These are phyloP conservation scores for Talaromyces borbonicus DNA, from an alignment of 495 filamentous ascomycete genomes.

Conservation along the genomic window DNA sequence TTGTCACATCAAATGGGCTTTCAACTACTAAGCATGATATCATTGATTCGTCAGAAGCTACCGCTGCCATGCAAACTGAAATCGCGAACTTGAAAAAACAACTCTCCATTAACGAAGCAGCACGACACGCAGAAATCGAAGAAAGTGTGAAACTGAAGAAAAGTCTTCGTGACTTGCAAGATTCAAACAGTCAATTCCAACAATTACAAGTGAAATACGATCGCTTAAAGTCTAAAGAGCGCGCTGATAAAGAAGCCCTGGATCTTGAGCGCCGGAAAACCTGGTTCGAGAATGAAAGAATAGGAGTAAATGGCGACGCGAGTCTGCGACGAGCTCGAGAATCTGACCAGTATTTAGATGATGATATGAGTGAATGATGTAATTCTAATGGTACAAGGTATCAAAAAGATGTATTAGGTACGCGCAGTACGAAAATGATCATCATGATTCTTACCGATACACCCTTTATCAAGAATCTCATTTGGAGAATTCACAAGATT, in stretches of 20 bases:
- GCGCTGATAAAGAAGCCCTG: slow-evolving; percentile 33
- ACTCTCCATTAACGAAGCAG: slow-evolving; percentile 27
- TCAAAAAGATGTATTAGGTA: too few species aligned
- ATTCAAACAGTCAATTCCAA: slow-evolving; percentile 33
- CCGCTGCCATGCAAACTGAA: slow-evolving; percentile 25
- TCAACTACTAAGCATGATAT: slow-evolving; percentile 8
- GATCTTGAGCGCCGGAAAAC: slow-evolving; percentile 30
- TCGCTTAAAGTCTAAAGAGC: slow-evolving; percentile 24
- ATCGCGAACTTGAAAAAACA: slow-evolving; percentile 31
- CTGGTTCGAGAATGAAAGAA: slow-evolving; percentile 39
- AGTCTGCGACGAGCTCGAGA: slow-evolving; percentile 27
- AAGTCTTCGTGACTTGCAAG: slow-evolving; percentile 27
- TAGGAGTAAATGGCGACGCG: slow-evolving; percentile 34
- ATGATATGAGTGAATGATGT: not conserved
- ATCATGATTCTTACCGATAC: too few species aligned
- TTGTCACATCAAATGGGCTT: slow-evolving; percentile 3
- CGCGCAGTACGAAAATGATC: too few species aligned
- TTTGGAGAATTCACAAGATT: too few species aligned
- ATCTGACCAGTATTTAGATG: slow-evolving; percentile 16
- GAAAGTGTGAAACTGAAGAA: slow-evolving; percentile 32
- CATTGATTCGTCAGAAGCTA: slow-evolving; percentile 23
- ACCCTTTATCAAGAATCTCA: too few species aligned
- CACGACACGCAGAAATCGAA: slow-evolving; percentile 25
- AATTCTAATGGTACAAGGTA: too few species aligned
- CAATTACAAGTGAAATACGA: slow-evolving; percentile 29